Base-by-base conservation (phyloP, 257 asterid genomes). In the Solanum piurae region DNA sequence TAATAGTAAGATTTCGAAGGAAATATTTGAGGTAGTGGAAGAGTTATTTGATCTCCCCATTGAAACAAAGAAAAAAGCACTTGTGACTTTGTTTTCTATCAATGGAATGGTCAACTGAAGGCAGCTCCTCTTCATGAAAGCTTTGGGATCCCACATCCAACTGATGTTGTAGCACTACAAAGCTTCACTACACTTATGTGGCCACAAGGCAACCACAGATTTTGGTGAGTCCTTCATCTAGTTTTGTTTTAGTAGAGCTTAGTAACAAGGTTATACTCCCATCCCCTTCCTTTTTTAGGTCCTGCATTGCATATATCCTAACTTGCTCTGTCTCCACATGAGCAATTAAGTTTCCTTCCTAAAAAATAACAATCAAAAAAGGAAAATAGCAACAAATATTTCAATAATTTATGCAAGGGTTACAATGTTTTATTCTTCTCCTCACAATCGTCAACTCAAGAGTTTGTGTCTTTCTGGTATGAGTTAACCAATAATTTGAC, bases 81-180 rank as follows among this genome's bases (percentile, higher is more conserved):
- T 55, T 87, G 91, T 2, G 93, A 92, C 5, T 83, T 91, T 55
- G 89, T 66, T 27, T 93, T 91, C 89, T 89, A 87, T 86, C 95
- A 94, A n/a, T 94, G 93, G 83, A 83, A 87, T 76, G 95, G 95
- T 37, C 91, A 90, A 75, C 33, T 92, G 31, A 92, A 95, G 13
- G 86, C 69, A 74, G 89, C 91, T 87, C 95, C 94, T 62, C 88
- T 92, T 21, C 94, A 86, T n/a, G 97, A 95, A 77, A 90, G 97
- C 92, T 62, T 95, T 95, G 97, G 94, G 12, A 94, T 95, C n/a
- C 93, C 91, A 62, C 93, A 92, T 62, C 94, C 90, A 37, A 90
- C 91, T 2, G 89, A 89, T 25, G 3, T 71, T 60, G 89, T 91
- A 62, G 92, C 87, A 44, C 89, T 93, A 21, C 88, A 84, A 3